Evolutionary conservation across 1,284 basidiomycete species (phyloP).

Genomic region (Tilletia setariae): DNA sequence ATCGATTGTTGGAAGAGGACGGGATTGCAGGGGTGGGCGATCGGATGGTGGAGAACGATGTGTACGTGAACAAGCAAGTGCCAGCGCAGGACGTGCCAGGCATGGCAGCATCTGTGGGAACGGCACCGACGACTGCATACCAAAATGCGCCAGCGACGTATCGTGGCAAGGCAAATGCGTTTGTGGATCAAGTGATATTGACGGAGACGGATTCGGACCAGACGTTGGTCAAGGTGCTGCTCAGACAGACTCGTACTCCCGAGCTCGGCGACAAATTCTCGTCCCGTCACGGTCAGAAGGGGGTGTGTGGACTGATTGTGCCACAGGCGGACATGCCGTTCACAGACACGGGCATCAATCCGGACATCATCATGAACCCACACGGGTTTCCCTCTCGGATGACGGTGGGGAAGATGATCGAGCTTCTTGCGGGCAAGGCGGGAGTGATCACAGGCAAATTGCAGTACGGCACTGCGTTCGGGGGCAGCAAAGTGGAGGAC

Average conservation of each 20-base stretch:
- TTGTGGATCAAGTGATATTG: constrained; percentile 96
- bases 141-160: constrained; percentile 55
- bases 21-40: constrained; percentile 93
- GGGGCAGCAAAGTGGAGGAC: constrained; percentile 97
- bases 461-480: constrained; percentile 91
- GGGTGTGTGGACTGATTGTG: constrained; percentile 95
- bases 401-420: constrained; percentile 99
- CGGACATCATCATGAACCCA: constrained; percentile 99
- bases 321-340: constrained; percentile 99
- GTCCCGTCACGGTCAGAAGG: constrained; percentile 96
- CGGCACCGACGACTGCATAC: constrained; percentile 58
- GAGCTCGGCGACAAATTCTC: constrained; percentile 99
- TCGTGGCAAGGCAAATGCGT: constrained; percentile 67
- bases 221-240: constrained; percentile 96
- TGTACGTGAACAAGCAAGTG: constrained; percentile 95
- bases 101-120: not conserved
- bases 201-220: constrained; percentile 87
- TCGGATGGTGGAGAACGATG: constrained; percentile 84
- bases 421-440: constrained; percentile 75
- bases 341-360: constrained; percentile 92
- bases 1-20: constrained; percentile 84
- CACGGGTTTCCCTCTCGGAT: constrained; percentile 99
- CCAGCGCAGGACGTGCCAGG: constrained; percentile 69
- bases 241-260: constrained; percentile 91
- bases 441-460: constrained; percentile 82